Base-by-base conservation (phyloP, 768 basidiomycete species). In the Fomitopsis pulvina region DNA sequence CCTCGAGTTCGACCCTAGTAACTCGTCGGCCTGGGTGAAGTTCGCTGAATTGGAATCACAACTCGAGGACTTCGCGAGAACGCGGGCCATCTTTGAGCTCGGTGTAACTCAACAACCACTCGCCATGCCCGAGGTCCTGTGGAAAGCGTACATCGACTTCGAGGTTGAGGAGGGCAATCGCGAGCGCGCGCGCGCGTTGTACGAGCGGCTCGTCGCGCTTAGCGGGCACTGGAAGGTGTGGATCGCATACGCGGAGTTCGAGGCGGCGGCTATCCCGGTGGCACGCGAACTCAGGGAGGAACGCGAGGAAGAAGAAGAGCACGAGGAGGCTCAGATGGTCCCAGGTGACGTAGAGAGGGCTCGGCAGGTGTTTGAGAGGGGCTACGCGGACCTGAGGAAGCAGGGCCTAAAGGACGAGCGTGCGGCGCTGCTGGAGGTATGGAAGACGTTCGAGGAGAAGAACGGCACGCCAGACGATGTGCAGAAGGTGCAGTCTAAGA, bases 161-260 rank as follows among this genome's bases (percentile, higher is more conserved):
- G 95, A 98, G 68, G 82, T 85, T 50, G 88, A 90, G 52, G 92
- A 96, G 66, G 92, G 92, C 58, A 93, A 97, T 56, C 81, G 92
- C 34, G 88, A 88, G 50, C 77, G 80, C 14, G 86, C 89, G 1
- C 75, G 95, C n/a, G 74, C 76, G 5, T 64, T 98, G 34, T 97
- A 96, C 64, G 94, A 97, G 69, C 80, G 93, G 18, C 77, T 97
- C 18, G 75, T 96, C 42, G 69, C 79, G 27, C 73, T 87, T 43
- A 95, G 92, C 55, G 90, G 90, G 3, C 94, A 98, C 63, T 87
- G 92, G 69, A 97, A 97, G 69, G 92, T 95, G 18, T 98, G 93
- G 92, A 90, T 96, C 48, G 84, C 92, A 47, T 98, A 86, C 66
- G 95, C 95, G 0, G 76, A 87, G 57, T 96, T 97, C 59, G 95